These are phyloP conservation scores for Daldinia eschscholtzii DNA, from an alignment of 2,329 filamentous ascomycete genomes.

Conservation along the genomic window DNA sequence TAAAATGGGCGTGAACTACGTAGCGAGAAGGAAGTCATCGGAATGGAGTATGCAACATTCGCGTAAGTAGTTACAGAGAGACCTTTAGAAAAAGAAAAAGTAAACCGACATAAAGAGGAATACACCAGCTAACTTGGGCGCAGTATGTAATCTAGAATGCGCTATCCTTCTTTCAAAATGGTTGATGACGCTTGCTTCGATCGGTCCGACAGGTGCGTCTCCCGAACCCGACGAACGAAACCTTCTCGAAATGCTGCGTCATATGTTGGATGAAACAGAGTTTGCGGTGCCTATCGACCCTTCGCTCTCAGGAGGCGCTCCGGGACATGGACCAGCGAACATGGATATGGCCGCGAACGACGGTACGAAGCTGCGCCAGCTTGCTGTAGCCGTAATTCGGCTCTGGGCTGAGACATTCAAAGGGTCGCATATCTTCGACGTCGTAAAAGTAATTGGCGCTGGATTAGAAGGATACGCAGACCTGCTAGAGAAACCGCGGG, in stretches of 20 bases:
- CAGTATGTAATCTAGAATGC: conserved; percentile 73
- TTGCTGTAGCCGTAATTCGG: conserved; percentile 69
- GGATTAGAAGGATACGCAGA: conserved; percentile 70
- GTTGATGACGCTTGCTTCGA: conserved; percentile 68
- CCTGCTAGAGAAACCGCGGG: conserved; percentile 66
- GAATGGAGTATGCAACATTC: conserved; percentile 75
- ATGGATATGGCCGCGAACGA: conserved; percentile 63
- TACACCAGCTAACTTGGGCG: conserved; percentile 27
- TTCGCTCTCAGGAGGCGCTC: conserved; percentile 60
- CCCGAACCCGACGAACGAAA: conserved; percentile 66
- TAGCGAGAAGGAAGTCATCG: conserved; percentile 70
- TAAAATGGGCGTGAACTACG: conserved; percentile 72
- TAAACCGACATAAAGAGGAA: not conserved
- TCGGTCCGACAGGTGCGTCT: conserved; percentile 63
- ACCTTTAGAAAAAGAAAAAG: conserved; percentile 17
- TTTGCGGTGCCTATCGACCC: conserved; percentile 72
- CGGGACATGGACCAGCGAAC: conserved; percentile 53
- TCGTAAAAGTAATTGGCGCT: conserved; percentile 69
- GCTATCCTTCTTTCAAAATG: conserved; percentile 72
- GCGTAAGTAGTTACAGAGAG: conserved; percentile 58
- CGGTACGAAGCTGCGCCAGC: conserved; percentile 64
- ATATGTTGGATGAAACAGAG: conserved; percentile 72
- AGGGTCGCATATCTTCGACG: conserved; percentile 71
- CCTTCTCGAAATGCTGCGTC: conserved; percentile 67
- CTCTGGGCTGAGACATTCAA: conserved; percentile 74